A percentile compares a stretch with the other conserved stretches of the same genome.
Evolutionary conservation across 179 eudicot species (phyloP).

Genomic region (Spergularia azorica): DNA sequence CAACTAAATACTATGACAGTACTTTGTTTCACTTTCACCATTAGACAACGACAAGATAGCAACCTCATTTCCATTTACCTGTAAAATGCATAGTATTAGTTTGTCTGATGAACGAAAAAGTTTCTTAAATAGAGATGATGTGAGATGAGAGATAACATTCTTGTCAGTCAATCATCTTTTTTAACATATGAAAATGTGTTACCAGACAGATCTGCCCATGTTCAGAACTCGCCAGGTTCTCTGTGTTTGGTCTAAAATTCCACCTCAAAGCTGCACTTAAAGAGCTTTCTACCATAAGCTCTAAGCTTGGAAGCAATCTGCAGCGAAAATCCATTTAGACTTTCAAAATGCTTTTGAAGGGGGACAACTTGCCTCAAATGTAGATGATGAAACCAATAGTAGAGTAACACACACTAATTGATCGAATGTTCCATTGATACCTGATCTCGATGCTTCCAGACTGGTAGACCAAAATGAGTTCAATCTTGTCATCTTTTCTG

Average conservation of each 20-base stretch:
- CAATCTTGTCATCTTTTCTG: conserved; percentile 47
- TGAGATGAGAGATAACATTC: neutral
- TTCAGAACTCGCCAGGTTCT: conserved; percentile 52
- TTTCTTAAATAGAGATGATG: neutral
- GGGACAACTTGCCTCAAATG: neutral
- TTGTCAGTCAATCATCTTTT: neutral
- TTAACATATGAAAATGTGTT: conserved; percentile 20
- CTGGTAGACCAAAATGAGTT: conserved; percentile 53
- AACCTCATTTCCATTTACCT: conserved; percentile 73
- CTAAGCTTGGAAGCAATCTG: conserved; percentile 74
- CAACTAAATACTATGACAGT: conserved; percentile 1
- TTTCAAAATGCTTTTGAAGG: conserved; percentile 4
- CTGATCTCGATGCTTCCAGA: conserved; percentile 73
- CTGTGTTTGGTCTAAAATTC: conserved; percentile 66
- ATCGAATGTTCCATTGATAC: conserved; percentile 27
- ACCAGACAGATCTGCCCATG: conserved; percentile 65
- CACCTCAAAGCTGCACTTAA: conserved; percentile 61
- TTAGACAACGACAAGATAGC: conserved; percentile 58
- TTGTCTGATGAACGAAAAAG: conserved; percentile 3
- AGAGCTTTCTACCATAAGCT: conserved; percentile 55
- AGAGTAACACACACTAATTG: neutral
- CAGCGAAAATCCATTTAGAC: conserved; percentile 17
- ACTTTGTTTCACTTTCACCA: conserved; percentile 59
- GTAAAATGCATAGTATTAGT: conserved; percentile 16
- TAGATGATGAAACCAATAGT: conserved; percentile 11